A percentile compares a stretch with the other conserved stretches of the same genome.
Conservation (phyloP, 371 early-diverging fungal species). For the Nematocida ironsii region DNA sequence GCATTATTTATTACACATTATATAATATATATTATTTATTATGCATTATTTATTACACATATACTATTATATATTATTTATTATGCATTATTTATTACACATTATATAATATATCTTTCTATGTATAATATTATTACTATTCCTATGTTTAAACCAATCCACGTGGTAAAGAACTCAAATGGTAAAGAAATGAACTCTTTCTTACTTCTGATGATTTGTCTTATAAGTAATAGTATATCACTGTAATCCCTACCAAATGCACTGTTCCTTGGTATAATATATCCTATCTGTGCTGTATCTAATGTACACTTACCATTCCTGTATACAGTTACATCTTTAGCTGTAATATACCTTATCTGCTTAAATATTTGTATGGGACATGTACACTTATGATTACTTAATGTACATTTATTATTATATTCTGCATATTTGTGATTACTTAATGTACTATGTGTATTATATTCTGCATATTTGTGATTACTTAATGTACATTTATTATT, state of each 20-base stretch:
- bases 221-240: conserved; percentile 17
- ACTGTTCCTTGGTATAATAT: conserved; percentile 43
- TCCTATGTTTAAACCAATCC: conserved; percentile 32
- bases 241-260: conserved; percentile 40
- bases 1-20: too few relatives aligned
- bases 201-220: conserved; percentile 30
- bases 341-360: conserved; percentile 10
- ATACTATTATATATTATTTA: too few relatives aligned
- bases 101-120: conserved; percentile 19
- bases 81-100: too few relatives aligned
- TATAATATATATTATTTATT: too few relatives aligned
- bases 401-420: too few relatives aligned
- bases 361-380: conserved; percentile 33
- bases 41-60: too few relatives aligned
- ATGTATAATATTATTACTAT: conserved; percentile 27
- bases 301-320: conserved; percentile 41
- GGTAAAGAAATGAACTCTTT: conserved; percentile 24
- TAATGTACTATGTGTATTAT: too few relatives aligned
- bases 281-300: conserved; percentile 36
- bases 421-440: too few relatives aligned
- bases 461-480: too few relatives aligned
- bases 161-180: conserved; percentile 45
- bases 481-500: conserved; percentile 13
- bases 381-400: conserved; percentile 2
- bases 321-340: conserved; percentile 6